Evolutionary conservation across 2,329 filamentous ascomycete genomes (phyloP).

Genomic region (Fusarium multiceps): DNA sequence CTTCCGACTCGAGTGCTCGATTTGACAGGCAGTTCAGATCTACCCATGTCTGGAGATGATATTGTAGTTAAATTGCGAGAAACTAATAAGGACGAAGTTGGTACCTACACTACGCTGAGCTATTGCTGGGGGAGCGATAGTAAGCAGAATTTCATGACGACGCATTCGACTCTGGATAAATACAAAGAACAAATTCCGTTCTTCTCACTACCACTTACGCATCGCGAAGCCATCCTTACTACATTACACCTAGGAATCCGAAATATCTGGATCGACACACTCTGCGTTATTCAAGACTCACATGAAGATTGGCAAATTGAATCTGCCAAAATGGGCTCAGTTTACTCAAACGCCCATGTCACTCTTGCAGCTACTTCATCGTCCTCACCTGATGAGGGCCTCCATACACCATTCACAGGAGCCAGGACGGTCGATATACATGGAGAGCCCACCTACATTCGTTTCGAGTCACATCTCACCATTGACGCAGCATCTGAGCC

Average conservation of each 20-base stretch:
- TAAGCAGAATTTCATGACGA: neutral
- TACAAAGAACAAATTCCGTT: neutral
- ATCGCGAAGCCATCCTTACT: neutral
- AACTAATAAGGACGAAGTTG: neutral
- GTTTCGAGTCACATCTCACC: neutral
- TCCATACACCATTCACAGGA: neutral
- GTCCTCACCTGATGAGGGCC: neutral
- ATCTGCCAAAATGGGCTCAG: neutral
- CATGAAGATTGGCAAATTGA: slow-evolving; percentile 12
- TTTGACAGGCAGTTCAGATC: neutral
- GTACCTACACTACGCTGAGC: slow-evolving; percentile 4
- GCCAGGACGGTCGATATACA: neutral
- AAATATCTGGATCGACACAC: slow-evolving; percentile 15
- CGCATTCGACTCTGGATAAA: neutral
- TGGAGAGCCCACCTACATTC: neutral
- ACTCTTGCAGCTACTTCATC: slow-evolving; percentile 1
- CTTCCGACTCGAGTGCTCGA: neutral
- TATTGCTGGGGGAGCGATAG: slow-evolving; percentile 17
- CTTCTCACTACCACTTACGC: neutral
- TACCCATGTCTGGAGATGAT: neutral
- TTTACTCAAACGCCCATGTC: slow-evolving; percentile 2
- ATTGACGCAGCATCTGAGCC: neutral
- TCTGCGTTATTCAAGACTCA: slow-evolving; percentile 19
- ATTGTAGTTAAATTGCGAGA: neutral
- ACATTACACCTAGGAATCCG: neutral